phyloP scores from a whole-genome alignment of 2,329 filamentous ascomycete species.

The Passalora sequoiae region DNA sequence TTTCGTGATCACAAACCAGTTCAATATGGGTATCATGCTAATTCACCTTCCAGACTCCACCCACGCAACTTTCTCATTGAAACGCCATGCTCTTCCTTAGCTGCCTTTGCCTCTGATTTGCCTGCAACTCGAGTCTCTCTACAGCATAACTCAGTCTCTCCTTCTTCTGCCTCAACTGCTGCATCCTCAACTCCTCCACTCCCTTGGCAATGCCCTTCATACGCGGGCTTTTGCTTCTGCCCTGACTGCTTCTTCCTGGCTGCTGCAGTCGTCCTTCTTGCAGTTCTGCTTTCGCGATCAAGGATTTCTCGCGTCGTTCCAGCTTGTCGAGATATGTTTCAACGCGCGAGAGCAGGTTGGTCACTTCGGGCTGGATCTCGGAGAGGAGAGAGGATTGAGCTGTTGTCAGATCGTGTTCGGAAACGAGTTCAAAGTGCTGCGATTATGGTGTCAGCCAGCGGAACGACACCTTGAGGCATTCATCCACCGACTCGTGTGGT shows the following conservation, averaged over 20 bases:
- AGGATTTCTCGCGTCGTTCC: conserved; percentile 72
- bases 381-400: conserved; percentile 80
- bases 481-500: conserved; percentile 50
- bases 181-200: conserved; percentile 53
- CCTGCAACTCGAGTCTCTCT: conserved; percentile 77
- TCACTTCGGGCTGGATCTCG: conserved; percentile 83
- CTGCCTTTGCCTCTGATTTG: conserved; percentile 68
- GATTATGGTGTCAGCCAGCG: conserved; percentile 1
- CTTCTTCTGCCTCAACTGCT: conserved; percentile 71
- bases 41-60: not conserved
- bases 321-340: conserved; percentile 77
- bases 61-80: conserved; percentile 10
- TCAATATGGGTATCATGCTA: conserved; percentile 8
- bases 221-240: conserved; percentile 26
- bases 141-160: conserved; percentile 83
- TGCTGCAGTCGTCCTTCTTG: conserved; percentile 65
- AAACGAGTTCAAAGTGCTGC: conserved; percentile 88
- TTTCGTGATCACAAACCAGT: no score
- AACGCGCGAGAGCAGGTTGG: conserved; percentile 72
- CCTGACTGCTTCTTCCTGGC: conserved; percentile 17
- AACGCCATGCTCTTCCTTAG: conserved; percentile 68
- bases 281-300: conserved; percentile 76
- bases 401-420: conserved; percentile 72
- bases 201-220: conserved; percentile 23
- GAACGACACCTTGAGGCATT: not conserved